Conservation (phyloP, 1,284 basidiomycete genomes). For the Stereum hirsutum region DNA sequence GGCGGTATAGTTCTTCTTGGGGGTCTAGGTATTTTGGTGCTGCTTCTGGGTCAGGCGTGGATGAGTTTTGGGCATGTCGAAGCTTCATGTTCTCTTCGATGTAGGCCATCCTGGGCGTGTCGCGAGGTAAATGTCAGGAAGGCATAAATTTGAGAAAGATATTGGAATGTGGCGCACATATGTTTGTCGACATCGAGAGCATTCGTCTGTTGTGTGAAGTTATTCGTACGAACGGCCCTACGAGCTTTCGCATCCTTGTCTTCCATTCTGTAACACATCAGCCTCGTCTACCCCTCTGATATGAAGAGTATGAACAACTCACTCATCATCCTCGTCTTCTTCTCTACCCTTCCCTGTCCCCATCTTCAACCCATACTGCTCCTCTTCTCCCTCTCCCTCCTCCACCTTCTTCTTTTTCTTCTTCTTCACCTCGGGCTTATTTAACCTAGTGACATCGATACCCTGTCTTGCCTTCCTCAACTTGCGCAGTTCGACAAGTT, state of each 20-base stretch:
- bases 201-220: slow-evolving; percentile 97
- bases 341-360: slow-evolving; percentile 31
- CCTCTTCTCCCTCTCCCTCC: slow-evolving; percentile 35
- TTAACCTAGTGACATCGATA: slow-evolving; percentile 81
- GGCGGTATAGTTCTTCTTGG: slow-evolving; percentile 74
- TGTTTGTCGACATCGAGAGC: slow-evolving; percentile 95
- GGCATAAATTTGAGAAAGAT: slow-evolving; percentile 1
- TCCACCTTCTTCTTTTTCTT: slow-evolving; percentile 46
- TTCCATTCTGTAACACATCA: slow-evolving; percentile 35
- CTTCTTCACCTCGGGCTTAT: slow-evolving; percentile 74
- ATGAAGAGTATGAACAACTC: not conserved
- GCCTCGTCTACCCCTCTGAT: no score
- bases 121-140: no score
- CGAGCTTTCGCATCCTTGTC: slow-evolving; percentile 64
- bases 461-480: slow-evolving; percentile 71
- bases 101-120: slow-evolving; percentile 82
- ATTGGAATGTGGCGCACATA: slow-evolving; percentile 54
- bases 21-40: slow-evolving; percentile 46
- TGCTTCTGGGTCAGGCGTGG: slow-evolving; percentile 34
- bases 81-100: slow-evolving; percentile 90
- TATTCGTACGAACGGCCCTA: slow-evolving; percentile 74
- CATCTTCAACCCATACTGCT: slow-evolving; percentile 37
- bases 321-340: slow-evolving; percentile 38
- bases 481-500: slow-evolving; percentile 80
- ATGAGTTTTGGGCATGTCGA: slow-evolving; percentile 47